Base-by-base conservation (phyloP, 345 rosid species). In the Citrus australasica region DNA sequence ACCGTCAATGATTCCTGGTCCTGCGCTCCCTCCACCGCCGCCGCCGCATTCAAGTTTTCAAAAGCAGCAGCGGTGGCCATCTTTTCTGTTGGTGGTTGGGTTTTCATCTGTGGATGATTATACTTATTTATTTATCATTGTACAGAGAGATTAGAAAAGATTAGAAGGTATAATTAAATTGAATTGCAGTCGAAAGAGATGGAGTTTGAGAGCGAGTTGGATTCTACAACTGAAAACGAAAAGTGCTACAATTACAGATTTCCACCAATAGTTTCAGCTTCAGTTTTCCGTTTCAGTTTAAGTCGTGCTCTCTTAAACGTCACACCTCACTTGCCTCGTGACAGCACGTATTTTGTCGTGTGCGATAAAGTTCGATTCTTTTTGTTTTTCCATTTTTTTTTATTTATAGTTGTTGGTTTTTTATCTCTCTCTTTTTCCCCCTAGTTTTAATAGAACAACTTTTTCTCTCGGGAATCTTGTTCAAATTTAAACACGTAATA, bases 1-100 rank as follows among this genome's bases (percentile, higher is more conserved):
- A 28, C 71, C 42, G 88, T 42, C 68, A 87, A 74, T 8, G 97
- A 88, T 17, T 87, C 94, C 4, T 61, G 82, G 78, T 89, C 90
- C 28, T 40, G 33, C 62, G 0, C 71, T 27, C 7, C 68, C 48
- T 42, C 27, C 35, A 6, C 56, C 22, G 11, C 42, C 9, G 11
- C 42, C 9, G 6, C 56, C 22, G 22, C 21, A 10, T 16, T 61
- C 53, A 14, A 11, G 9, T 5, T 1, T 22, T 2, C 76, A 67
- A 73, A 28, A n/a, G 42, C 22, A 73, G 79, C 24, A n/a, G 55
- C 13, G 38, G 28, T 9, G 71, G 37, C 38, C 48, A 55, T 69
- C 53, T n/a, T 24, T 56, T 27, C 28, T 9, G 35, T 5, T 33
- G n/a, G 3, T 38, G 71, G 21, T 53, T 69, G 28, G 48, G 24